Conservation (phyloP, 305 asterid genomes). For the Rubia tinctorum region DNA sequence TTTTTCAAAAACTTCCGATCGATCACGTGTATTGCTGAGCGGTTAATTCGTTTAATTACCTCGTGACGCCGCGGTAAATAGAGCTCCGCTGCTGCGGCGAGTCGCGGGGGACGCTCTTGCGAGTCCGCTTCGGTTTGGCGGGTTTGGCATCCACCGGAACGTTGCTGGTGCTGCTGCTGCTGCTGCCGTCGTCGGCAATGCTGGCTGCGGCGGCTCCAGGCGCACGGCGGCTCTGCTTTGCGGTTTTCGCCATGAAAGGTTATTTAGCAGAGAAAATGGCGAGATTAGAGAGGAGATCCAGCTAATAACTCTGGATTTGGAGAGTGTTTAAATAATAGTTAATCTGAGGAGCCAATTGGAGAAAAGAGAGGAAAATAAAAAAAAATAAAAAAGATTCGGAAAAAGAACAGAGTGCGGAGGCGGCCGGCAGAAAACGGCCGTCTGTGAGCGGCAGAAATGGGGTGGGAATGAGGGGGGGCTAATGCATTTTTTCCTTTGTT, state of each 20-base stretch:
- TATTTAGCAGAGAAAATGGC: neutral
- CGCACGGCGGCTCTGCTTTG: constrained; percentile 29
- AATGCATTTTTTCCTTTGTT: neutral
- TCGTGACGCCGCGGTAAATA: constrained; percentile 82
- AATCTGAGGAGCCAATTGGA: neutral
- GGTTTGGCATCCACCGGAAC: neutral
- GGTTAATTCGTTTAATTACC: constrained; percentile 31
- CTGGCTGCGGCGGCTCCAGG: constrained; percentile 6
- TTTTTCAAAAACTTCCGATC: neutral
- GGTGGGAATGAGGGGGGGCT: neutral
- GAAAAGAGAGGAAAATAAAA: neutral
- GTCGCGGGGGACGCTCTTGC: constrained; percentile 71
- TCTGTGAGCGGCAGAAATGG: constrained; percentile 38
- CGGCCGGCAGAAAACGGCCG: constrained; percentile 28
- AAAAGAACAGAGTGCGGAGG: constrained; percentile 15
- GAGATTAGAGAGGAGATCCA: neutral
- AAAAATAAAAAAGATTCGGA: constrained; percentile 6
- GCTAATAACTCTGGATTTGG: neutral
- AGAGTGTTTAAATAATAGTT: neutral
- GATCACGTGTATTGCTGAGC: neutral
- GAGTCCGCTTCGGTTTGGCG: constrained; percentile 41
- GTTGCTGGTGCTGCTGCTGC: neutral
- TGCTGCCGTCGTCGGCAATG: constrained; percentile 10
- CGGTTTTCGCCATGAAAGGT: constrained; percentile 62
- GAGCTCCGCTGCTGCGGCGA: constrained; percentile 90